phyloP scores from a whole-genome alignment of 176 grass and related monocot genomes.

The Zoysia pacifica region DNA sequence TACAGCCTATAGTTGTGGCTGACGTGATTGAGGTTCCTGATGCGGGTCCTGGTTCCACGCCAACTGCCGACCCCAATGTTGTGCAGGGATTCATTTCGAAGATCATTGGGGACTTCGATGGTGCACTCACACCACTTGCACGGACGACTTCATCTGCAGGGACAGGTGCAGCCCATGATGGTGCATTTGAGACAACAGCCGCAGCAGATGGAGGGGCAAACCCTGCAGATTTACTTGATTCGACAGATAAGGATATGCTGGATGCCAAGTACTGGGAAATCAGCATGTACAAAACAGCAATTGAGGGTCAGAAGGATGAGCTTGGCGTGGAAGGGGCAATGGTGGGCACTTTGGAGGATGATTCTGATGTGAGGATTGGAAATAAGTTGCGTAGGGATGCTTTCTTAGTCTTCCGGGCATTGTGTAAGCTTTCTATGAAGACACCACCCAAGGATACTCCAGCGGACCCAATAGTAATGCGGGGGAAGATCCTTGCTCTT shows the following conservation, averaged over 20 bases:
- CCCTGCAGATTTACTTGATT: constrained; percentile 92
- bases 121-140: constrained; percentile 64
- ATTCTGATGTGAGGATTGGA: constrained; percentile 86
- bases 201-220: constrained; percentile 71
- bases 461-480: constrained; percentile 80
- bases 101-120: constrained; percentile 90
- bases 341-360: constrained; percentile 67
- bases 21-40: constrained; percentile 87
- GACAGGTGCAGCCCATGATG: constrained; percentile 64
- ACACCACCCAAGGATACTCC: constrained; percentile 86
- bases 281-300: constrained; percentile 96
- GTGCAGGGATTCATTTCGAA: constrained; percentile 97
- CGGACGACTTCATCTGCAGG: constrained; percentile 52
- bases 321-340: constrained; percentile 73
- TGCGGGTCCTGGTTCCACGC: constrained; percentile 39
- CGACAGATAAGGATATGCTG: constrained; percentile 95
- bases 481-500: constrained; percentile 92
- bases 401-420: constrained; percentile 89
- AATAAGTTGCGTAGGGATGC: constrained; percentile 94
- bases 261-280: constrained; percentile 99
- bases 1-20: constrained; percentile 93
- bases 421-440: constrained; percentile 99
- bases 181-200: constrained; percentile 81
- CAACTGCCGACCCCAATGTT: constrained; percentile 65
- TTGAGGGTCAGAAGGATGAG: constrained; percentile 94